Conservation (phyloP, 2,329 filamentous ascomycete genomes). For the Karstenula rhodostoma region DNA sequence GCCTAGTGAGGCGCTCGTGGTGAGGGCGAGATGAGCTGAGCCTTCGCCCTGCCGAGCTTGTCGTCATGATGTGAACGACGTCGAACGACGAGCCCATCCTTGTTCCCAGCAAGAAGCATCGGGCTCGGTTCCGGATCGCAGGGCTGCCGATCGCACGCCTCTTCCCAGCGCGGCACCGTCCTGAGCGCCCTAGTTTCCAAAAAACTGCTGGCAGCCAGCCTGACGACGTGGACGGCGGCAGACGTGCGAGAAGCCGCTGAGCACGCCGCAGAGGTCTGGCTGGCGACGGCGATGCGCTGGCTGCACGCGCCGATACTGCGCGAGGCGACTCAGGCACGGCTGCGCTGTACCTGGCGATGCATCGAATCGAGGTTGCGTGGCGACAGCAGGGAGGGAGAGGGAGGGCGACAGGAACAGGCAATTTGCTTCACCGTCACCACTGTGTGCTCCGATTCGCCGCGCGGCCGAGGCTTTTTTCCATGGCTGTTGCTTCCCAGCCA, state of each 20-base stretch:
- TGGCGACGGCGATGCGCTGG: constrained; percentile 34
- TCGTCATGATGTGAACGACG: constrained; percentile 45
- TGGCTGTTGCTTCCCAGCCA: constrained; percentile 26
- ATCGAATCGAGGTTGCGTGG: neutral
- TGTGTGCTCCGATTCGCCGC: constrained; percentile 35
- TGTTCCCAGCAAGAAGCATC: constrained; percentile 38
- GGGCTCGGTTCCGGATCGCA: constrained; percentile 31
- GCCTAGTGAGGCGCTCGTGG: constrained; percentile 3
- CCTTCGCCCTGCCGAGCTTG: constrained; percentile 23
- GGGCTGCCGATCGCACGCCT: constrained; percentile 25
- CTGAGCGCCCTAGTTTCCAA: constrained; percentile 12
- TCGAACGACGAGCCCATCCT: constrained; percentile 20
- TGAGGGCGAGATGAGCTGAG: constrained; percentile 4
- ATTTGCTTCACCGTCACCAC: constrained; percentile 22
- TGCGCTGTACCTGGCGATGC: neutral
- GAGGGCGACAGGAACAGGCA: constrained; percentile 19
- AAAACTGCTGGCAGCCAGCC: neutral
- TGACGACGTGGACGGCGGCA: constrained; percentile 12
- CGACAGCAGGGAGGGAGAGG: constrained; percentile 15
- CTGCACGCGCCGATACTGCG: constrained; percentile 27
- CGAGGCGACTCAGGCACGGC: constrained; percentile 27
- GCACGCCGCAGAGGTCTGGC: constrained; percentile 22
- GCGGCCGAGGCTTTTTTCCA: constrained; percentile 28
- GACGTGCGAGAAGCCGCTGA: constrained; percentile 1
- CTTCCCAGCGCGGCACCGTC: constrained; percentile 11